Evolutionary conservation across 106 monocot genomes (phyloP), one percentile per base, ranked within the genome.

Genomic region (Alisma plantagoaquatica): DNA sequence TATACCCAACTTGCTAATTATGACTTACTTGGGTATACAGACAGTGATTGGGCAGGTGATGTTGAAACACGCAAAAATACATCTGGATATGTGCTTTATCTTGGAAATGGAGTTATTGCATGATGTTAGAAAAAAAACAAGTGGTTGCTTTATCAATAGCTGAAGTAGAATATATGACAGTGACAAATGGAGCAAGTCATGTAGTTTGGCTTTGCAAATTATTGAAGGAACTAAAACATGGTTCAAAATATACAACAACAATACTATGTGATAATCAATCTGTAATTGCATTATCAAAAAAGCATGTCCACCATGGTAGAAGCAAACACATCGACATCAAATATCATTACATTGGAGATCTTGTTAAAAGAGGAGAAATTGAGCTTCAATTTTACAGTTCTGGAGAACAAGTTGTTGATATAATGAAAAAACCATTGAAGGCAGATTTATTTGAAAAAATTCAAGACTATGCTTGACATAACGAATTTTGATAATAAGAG

Each of bases 391-490:
- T 49, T 0, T 24, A 10, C 23, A 49, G 8, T 18, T 18, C 0
- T 49, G 48, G 24, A 49, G 3, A 19, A 22, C n/a, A n/a, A n/a
- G n/a, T n/a, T n/a, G n/a, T n/a, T n/a, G 48, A 49, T 49, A 49
- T 20, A 22, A 22, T 49, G 10, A 49, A 18, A 16, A 49, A 49
- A 10, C 10, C 48, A 41, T 41, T 11, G 20, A 49, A 49, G 4
- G 48, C 23, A 49, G 0, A 49, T 24, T 18, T 22, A 22, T 49
- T 49, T 24, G n/a, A 22, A 49, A 10, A 49, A 49, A 2, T 22
- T 49, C 19, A 49, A 6, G 48, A 5, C 21, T 22, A 49, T 49
- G 18, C 48, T 49, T 49, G 23, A 23, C 10, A 23, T 49, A 10
- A 49, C 8, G 20, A 2, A 16, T n/a, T n/a, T n/a, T n/a, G n/a